Evolutionary conservation across 148 eudicot genomes (phyloP).

Genomic region (Chenopodium suecicum): DNA sequence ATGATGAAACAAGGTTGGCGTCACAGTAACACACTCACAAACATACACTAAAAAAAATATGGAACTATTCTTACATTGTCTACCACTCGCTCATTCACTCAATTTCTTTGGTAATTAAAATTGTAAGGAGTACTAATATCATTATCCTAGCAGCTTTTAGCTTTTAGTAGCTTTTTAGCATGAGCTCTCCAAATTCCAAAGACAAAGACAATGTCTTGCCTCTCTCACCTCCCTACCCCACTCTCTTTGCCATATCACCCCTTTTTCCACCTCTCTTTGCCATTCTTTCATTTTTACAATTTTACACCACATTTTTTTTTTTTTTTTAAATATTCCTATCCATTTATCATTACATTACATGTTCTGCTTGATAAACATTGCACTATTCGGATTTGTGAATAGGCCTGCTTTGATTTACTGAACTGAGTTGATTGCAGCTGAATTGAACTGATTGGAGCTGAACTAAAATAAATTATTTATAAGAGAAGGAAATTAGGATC

Average conservation of each 20-base stretch:
- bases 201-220: conserved; percentile 9
- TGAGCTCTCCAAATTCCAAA: conserved; percentile 8
- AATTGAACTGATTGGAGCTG: no score
- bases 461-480: no score
- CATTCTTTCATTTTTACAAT: neutral
- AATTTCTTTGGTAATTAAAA: no score
- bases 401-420: no score
- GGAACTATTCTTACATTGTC: no score
- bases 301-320: neutral
- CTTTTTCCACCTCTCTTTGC: neutral
- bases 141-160: neutral
- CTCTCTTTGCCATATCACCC: neutral
- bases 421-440: no score
- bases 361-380: no score
- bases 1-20: conserved; percentile 8
- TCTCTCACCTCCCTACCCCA: neutral
- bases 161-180: neutral
- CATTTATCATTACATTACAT: no score
- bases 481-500: no score
- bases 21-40: conserved; percentile 1
- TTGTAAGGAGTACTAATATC: no score
- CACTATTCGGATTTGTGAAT: no score
- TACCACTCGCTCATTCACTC: neutral
- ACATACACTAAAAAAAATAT: neutral
- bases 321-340: no score